A percentile compares a stretch with the other conserved stretches of the same genome.
Evolutionary conservation across 2,329 filamentous ascomycete genomes (phyloP).

Genomic region (Stagonosporopsis vannaccii): DNA sequence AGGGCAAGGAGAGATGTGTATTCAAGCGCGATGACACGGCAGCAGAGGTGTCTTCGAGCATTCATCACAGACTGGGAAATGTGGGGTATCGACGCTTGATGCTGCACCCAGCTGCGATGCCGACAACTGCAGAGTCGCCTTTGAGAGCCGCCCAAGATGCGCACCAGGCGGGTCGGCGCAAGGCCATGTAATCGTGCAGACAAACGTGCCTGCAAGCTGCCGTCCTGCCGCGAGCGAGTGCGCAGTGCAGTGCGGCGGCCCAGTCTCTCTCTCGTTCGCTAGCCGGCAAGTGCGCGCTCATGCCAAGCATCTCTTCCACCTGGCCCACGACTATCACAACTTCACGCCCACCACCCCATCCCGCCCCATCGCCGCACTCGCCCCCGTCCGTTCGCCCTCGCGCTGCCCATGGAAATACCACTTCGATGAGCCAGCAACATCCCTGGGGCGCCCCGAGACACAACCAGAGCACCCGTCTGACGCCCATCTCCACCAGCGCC

Average conservation of each 20-base stretch:
- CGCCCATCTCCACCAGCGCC: conserved; percentile 62
- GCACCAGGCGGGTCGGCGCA: not conserved
- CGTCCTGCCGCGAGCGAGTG: not conserved
- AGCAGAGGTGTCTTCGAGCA: not conserved
- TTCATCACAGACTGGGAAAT: conserved; percentile 3
- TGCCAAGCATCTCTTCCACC: conserved; percentile 12
- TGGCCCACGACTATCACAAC: conserved; percentile 27
- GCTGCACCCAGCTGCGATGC: conserved; percentile 14
- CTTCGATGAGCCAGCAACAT: conserved; percentile 61
- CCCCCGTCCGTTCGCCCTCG: conserved; percentile 36
- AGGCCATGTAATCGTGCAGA: not conserved
- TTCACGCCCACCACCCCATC: conserved; percentile 24
- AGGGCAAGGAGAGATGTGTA: not conserved
- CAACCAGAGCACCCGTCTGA: conserved; percentile 63
- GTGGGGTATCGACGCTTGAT: conserved; percentile 18
- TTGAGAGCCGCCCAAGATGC: not conserved
- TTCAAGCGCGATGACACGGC: not conserved
- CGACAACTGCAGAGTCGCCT: conserved; percentile 15
- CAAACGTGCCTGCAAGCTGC: not conserved
- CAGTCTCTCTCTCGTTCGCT: conserved; percentile 8
- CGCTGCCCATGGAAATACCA: conserved; percentile 52
- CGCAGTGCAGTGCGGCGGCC: not conserved
- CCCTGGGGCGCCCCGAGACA: conserved; percentile 64
- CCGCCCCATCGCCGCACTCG: conserved; percentile 28
- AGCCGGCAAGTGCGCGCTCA: conserved; percentile 16